phyloP scores from a whole-genome alignment of 768 basidiomycete genomes.

The Leccinellum luteum region DNA sequence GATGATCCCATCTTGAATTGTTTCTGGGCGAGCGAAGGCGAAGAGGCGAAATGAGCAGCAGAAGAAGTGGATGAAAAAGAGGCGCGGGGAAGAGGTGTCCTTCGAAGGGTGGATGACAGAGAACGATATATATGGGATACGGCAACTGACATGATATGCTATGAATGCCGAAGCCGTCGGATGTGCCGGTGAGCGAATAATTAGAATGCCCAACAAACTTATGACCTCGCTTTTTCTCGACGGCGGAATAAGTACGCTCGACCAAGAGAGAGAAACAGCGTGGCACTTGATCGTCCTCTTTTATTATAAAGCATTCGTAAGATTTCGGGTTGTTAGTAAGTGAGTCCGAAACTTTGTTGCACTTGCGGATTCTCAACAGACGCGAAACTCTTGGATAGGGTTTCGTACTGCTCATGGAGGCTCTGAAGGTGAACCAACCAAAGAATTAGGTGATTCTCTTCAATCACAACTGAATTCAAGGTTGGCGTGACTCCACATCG shows the following conservation, averaged over 20 bases:
- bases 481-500: too few relatives aligned
- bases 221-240: not conserved
- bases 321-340: not conserved
- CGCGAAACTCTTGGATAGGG: too few relatives aligned
- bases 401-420: too few relatives aligned
- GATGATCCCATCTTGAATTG: slow-evolving; percentile 7
- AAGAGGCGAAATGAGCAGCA: slow-evolving; percentile 27
- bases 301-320: not conserved
- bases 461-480: too few relatives aligned
- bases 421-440: too few relatives aligned
- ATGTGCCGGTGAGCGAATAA: not conserved
- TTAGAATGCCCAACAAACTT: not conserved
- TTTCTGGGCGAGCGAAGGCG: slow-evolving; percentile 21
- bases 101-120: slow-evolving; percentile 11
- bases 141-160: slow-evolving; percentile 6
- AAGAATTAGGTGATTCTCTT: too few relatives aligned
- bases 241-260: not conserved
- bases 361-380: not conserved
- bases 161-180: not conserved
- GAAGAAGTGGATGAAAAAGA: not conserved
- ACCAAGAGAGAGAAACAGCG: not conserved
- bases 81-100: not conserved
- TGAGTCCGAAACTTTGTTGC: not conserved
- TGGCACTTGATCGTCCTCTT: not conserved
- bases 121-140: slow-evolving; percentile 24